A percentile compares a stretch with the other conserved stretches of the same genome.
phyloP scores from a whole-genome alignment of 2,329 filamentous ascomycete species.

The Neonectria hederae region DNA sequence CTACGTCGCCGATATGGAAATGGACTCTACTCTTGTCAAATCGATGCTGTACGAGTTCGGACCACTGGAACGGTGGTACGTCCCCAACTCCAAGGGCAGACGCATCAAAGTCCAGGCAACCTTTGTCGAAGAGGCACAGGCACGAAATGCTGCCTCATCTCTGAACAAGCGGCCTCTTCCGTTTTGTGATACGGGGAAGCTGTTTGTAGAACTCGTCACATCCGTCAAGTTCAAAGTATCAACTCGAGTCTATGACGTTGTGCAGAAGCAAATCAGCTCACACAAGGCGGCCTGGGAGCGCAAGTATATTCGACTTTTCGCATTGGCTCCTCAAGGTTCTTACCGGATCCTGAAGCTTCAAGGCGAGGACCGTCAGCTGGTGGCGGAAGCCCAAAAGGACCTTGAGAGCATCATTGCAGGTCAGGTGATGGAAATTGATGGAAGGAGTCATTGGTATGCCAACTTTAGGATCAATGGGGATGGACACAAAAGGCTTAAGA shows the following conservation, averaged over 20 bases:
- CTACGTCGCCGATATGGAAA: constrained; percentile 38
- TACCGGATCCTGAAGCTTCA: constrained; percentile 21
- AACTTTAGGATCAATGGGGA: not conserved
- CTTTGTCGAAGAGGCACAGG: constrained; percentile 51
- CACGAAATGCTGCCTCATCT: constrained; percentile 44
- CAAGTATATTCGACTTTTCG: constrained; percentile 27
- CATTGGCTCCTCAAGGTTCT: constrained; percentile 29
- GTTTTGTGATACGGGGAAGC: constrained; percentile 43
- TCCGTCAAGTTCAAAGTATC: constrained; percentile 52
- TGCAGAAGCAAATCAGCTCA: constrained; percentile 42
- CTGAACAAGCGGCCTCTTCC: constrained; percentile 46
- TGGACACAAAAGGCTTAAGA: not conserved
- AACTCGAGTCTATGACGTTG: constrained; percentile 44
- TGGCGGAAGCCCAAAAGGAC: constrained; percentile 13
- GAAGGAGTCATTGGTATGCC: constrained; percentile 12
- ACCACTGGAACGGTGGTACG: constrained; percentile 48
- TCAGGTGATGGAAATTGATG: constrained; percentile 8
- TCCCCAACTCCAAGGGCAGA: constrained; percentile 40
- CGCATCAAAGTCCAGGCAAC: constrained; percentile 51
- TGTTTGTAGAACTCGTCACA: constrained; percentile 50
- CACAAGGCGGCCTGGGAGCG: constrained; percentile 44
- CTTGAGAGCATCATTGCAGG: constrained; percentile 18
- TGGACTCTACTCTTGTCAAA: constrained; percentile 36
- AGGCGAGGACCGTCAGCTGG: constrained; percentile 8
- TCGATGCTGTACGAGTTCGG: constrained; percentile 46